Percentiles rank a stretch among this genome's conserved stretches.
Evolutionary conservation across 2,329 filamentous ascomycete species (phyloP).

Genomic region (Phaeophleospora eucalypticola): DNA sequence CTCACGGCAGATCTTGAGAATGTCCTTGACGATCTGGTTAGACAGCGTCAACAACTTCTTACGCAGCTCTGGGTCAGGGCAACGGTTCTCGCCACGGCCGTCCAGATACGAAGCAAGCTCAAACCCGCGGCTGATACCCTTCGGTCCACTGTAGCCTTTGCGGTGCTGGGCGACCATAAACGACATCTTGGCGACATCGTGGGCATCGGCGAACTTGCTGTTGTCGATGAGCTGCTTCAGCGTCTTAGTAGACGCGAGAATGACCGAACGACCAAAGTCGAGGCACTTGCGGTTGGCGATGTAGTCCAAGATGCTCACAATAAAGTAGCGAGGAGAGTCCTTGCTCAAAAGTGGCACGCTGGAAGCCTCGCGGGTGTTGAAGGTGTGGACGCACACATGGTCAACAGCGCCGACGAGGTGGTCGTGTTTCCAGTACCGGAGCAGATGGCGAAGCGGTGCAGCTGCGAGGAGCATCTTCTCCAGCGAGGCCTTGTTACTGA

Average conservation of each 20-base stretch:
- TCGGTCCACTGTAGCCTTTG: slow-evolving; percentile 39
- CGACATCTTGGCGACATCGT: slow-evolving; percentile 42
- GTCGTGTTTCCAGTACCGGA: slow-evolving; percentile 31
- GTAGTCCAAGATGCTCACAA: slow-evolving; percentile 39
- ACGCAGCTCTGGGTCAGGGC: slow-evolving; percentile 33
- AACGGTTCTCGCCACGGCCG: slow-evolving; percentile 38
- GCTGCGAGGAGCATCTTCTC: slow-evolving; percentile 33
- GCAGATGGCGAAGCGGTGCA: slow-evolving; percentile 39
- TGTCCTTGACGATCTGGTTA: slow-evolving; percentile 38
- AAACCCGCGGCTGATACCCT: slow-evolving; percentile 44
- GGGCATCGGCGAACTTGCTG: slow-evolving; percentile 39
- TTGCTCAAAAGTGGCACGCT: slow-evolving; percentile 32
- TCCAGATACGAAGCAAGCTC: slow-evolving; percentile 45
- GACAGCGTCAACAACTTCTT: slow-evolving; percentile 38
- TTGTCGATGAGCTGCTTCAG: slow-evolving; percentile 36
- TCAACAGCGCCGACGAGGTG: slow-evolving; percentile 36
- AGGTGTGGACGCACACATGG: slow-evolving; percentile 22
- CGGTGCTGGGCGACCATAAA: slow-evolving; percentile 43
- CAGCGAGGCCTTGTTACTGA: slow-evolving; percentile 29
- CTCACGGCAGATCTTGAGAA: slow-evolving; percentile 42
- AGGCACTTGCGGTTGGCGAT: slow-evolving; percentile 36
- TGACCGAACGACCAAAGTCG: slow-evolving; percentile 40
- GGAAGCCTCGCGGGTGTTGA: slow-evolving; percentile 35
- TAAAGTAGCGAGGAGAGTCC: slow-evolving; percentile 35
- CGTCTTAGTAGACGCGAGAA: slow-evolving; percentile 37